Evolutionary conservation across 2,329 filamentous ascomycete species (phyloP), one percentile per base, ranked within the genome.

Genomic region (Capronia americana): DNA sequence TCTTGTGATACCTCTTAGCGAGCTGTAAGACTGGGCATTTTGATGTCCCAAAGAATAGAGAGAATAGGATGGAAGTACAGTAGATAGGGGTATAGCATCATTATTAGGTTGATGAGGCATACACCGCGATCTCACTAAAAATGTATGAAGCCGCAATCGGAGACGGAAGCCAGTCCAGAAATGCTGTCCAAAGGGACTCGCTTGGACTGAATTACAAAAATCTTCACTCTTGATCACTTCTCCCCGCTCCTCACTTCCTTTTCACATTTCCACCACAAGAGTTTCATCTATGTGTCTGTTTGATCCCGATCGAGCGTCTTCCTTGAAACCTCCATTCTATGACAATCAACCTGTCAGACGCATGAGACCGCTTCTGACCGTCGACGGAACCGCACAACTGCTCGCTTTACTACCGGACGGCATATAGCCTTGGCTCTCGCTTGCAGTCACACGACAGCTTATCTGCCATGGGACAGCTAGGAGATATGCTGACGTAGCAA

Each of bases 1-100:
- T 30, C 30, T 62, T 56, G 55, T 48, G 51, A 62, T 62, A 62
- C 60, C 51, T 54, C 24, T 55, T 34, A 55, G 53, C 53, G 53
- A 26, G 53, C 53, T 34, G 28, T 55, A 34, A 34, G 11, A 24
- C 12, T 55, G 28, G 53, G 53, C 53, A 20, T 14, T 34, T 55
- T 34, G 28, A 30, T n/a, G 53, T 8, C 53, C 17, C 53, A 20
- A n/a, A 55, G 53, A 20, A 34, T 34, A 20, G 53, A 55, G 28
- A 55, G 24, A 55, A 30, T 55, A 55, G 14, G 12, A 32, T 55
- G 5, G 26, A 28, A 34, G 48, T 14, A 51, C 48, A 51, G 48
- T 24, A 51, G 20, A 51, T 12, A 14, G 3, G 12, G 20, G n/a
- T 50, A 50, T 50, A 7, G 10, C 23, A 51, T 17, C 24, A 51